These are phyloP conservation scores for Nicotiana tomentosiformis DNA, from an alignment of 257 asterid species.

Conservation along the genomic window DNA sequence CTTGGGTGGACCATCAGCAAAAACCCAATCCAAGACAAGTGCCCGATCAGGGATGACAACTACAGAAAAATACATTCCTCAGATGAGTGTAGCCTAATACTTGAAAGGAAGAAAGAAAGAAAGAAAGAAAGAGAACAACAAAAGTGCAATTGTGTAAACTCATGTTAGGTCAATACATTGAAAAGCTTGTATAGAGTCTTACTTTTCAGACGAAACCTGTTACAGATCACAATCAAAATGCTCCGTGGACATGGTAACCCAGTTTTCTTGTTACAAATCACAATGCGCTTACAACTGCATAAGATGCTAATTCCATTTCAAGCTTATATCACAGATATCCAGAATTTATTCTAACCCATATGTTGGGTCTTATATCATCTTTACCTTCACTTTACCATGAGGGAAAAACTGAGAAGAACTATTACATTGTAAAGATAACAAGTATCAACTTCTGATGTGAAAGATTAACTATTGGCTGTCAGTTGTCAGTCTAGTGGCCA, in stretches of 20 bases:
- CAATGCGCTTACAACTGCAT: background rate
- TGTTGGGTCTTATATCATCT: background rate
- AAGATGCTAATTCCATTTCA: background rate
- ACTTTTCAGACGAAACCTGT: background rate
- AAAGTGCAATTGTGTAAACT: background rate
- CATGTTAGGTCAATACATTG: background rate
- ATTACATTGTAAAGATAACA: background rate
- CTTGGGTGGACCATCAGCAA: conserved; percentile 91
- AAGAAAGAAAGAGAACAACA: background rate
- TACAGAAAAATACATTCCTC: conserved; percentile 30
- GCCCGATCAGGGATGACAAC: conserved; percentile 81
- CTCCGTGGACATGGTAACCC: background rate
- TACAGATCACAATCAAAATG: background rate
- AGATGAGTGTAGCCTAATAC: conserved; percentile 20
- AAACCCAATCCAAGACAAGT: conserved; percentile 87
- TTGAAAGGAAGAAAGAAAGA: background rate
- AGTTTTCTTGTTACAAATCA: background rate
- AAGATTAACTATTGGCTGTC: background rate
- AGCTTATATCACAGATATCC: background rate
- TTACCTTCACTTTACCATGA: background rate
- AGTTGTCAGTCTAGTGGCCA: background rate
- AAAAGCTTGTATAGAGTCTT: background rate
- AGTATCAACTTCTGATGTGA: background rate
- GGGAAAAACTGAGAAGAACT: background rate
- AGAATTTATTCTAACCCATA: background rate